Conservation (phyloP, 1,284 basidiomycete species). For the Apiotrichum siamense region DNA sequence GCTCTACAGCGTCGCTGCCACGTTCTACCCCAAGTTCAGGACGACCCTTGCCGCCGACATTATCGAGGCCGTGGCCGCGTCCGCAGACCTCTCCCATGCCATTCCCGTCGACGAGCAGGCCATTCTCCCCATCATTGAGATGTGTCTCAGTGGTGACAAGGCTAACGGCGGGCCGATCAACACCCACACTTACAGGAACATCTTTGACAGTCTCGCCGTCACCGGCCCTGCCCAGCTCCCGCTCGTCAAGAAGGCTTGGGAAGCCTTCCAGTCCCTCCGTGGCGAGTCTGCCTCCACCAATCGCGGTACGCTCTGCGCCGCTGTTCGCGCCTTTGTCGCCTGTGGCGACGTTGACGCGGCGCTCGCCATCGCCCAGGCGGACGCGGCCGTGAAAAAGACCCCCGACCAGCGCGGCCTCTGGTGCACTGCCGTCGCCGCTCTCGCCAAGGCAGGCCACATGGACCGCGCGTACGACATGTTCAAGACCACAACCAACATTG, state of each 20-base stretch:
- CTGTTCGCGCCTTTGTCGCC: slow-evolving; percentile 54
- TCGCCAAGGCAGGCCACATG: slow-evolving; percentile 59
- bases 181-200: not conserved
- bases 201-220: not conserved
- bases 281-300: not conserved
- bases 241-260: not conserved
- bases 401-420: not conserved
- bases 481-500: slow-evolving; percentile 30
- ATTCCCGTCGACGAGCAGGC: not conserved
- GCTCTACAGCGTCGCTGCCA: slow-evolving; percentile 28
- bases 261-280: not conserved
- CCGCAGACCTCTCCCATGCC: slow-evolving; percentile 1
- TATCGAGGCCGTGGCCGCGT: slow-evolving; percentile 2
- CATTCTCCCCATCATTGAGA: not conserved
- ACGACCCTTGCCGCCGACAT: not conserved
- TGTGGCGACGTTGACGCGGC: not conserved
- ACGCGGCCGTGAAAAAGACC: not conserved
- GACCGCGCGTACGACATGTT: slow-evolving; percentile 66
- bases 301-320: slow-evolving; percentile 43
- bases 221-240: slow-evolving; percentile 3
- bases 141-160: not conserved
- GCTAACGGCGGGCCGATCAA: not conserved
- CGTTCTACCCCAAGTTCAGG: slow-evolving; percentile 43
- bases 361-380: not conserved
- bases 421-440: slow-evolving; percentile 36